Base-by-base conservation (phyloP, 108 stramenopile genomes). In the Stephanodiscus minutulus region DNA sequence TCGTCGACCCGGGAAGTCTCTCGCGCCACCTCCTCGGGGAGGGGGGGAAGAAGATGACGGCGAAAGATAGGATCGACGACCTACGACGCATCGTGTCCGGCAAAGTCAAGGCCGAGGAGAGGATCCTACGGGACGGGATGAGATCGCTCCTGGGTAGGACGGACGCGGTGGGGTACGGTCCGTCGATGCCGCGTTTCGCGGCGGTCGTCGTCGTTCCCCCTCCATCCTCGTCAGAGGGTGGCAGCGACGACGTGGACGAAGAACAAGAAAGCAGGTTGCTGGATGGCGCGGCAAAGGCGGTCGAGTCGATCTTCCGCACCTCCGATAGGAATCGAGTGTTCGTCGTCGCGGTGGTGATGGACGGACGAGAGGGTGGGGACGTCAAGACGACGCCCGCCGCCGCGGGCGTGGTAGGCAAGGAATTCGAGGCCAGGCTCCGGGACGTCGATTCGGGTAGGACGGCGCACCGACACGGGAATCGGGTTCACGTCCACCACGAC, bases 161-260 rank as follows among this genome's bases (percentile, higher is more conserved):
- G 10, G 92, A 93, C 63, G 64, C 89, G 25, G 75, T 88, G 75
- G 92, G 92, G 25, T 93, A 90, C 59, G 92, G 92, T 1, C 86
- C 88, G 2, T 82, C 85, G n/a, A 83, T 83, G 66, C 92, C 92
- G 8, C 85, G 92, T 3, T 74, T 88, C 10, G 89, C 86, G 10
- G 73, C 89, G 24, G 84, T 90, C 27, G 60, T 93, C 15, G 86
- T 89, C 10, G 84, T 86, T 0, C 50, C 55, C 1, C 28, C 27
- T 5, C 29, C 22, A n/a, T 53, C 22, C 22, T 53, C 25, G 20
- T 28, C 55, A 0, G 7, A 7, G 13, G 27, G 15, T 3, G 18
- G 11, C 11, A 17, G 3, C 12, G 3, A 7, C 0, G 17, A 2
- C 11, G 27, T 12, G 20, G 48, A 64, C 31, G 37, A 53, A 33